Evolutionary conservation across 352 stramenopile species (phyloP), one percentile per base, ranked within the genome.

Genomic region (Thraustochytrium sp.): DNA sequence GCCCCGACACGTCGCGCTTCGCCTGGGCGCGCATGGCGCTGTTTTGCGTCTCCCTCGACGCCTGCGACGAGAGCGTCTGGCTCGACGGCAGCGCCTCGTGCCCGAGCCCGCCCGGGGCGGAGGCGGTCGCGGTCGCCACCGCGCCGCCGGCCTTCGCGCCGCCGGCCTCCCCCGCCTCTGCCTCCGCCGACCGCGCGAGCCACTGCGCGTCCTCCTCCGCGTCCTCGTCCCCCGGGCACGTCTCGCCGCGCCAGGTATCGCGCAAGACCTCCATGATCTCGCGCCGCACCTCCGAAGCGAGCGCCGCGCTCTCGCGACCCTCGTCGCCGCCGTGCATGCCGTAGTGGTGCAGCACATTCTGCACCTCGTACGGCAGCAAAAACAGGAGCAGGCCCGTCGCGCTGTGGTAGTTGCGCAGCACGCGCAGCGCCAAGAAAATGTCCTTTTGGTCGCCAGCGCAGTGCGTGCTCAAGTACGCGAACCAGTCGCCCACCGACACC

Each of bases 241-340:
- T 42, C 26, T 65, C 68, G 18, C 68, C 68, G 48, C 42, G 48
- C 68, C 68, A 80, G 0, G 68, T 80, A 42, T 80, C 68, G 29
- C 68, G 68, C 34, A 80, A 26, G 4, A 80, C 53, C 31, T 80
- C 68, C 68, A 80, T 80, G 37, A 80, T 72, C 42, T 80, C 68
- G 21, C 26, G 31, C 13, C 68, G 62, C 38, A 75, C 62, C 44
- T 51, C 23, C 0, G 37, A 31, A 31, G 8, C 38, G 44, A 75
- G 38, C 36, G 31, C 44, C 4, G n/a, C n/a, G n/a, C n/a, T n/a
- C n/a, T n/a, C 26, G 18, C 18, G 18, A 26, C 49, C 26, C 18
- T 55, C 49, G 49, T 55, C 49, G 49, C 49, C 49, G n/a, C n/a
- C n/a, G n/a, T n/a, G n/a, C n/a, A n/a, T n/a, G n/a, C n/a, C n/a